phyloP scores from a whole-genome alignment of 176 grass and related monocot genomes.

The Eleusine indica region DNA sequence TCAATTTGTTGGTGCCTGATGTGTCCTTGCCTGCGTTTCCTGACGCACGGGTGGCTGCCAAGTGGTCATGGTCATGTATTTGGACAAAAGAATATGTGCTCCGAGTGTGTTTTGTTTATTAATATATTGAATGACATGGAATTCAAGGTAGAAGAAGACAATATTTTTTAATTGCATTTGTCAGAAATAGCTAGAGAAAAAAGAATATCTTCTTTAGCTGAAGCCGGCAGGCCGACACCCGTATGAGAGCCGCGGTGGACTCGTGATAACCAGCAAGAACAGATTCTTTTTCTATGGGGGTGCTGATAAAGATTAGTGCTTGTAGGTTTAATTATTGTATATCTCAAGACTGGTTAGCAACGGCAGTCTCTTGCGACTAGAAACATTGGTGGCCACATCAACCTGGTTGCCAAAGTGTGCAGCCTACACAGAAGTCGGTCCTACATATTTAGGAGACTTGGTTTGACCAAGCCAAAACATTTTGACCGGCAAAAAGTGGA shows the following conservation, averaged over 20 bases:
- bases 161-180: background rate
- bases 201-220: background rate
- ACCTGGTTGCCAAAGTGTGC: too few relatives aligned
- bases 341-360: too few relatives aligned
- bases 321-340: background rate
- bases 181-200: background rate
- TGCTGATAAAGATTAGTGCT: background rate
- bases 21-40: constrained; percentile 27
- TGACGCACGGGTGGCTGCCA: constrained; percentile 26
- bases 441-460: too few relatives aligned
- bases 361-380: too few relatives aligned
- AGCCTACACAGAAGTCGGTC: too few relatives aligned
- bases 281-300: background rate
- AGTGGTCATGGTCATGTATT: constrained; percentile 29
- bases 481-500: background rate
- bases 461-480: background rate
- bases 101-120: background rate
- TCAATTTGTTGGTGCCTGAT: constrained; percentile 45
- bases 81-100: constrained; percentile 14
- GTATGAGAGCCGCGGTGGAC: background rate
- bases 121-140: constrained; percentile 1
- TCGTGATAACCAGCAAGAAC: background rate
- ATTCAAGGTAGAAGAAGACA: constrained; percentile 16
- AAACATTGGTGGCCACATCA: too few relatives aligned
- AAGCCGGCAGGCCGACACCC: constrained; percentile 20